phyloP scores from a whole-genome alignment of 2,329 filamentous ascomycete species.

The Rhynchosporium graminicola region DNA sequence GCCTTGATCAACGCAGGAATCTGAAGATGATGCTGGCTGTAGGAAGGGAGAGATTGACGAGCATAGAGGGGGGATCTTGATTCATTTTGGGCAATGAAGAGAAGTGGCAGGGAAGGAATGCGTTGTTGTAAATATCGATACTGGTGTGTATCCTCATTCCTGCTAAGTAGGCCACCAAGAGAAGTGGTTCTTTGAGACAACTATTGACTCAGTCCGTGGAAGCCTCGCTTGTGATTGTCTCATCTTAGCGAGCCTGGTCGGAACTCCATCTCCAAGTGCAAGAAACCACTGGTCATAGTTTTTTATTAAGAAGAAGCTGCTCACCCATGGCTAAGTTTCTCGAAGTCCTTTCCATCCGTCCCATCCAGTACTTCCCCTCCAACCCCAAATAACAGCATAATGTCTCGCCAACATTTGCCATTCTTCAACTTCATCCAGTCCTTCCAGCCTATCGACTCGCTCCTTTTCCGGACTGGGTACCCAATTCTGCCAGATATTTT shows the following conservation, averaged over 20 bases:
- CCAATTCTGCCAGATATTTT: slow-evolving; percentile 79
- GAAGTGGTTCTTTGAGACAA: slow-evolving; percentile 9
- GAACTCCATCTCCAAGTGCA: too few species aligned
- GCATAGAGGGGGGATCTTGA: not conserved
- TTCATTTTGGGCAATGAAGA: not conserved
- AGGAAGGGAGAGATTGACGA: not conserved
- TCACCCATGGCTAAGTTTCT: not conserved
- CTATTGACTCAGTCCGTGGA: slow-evolving; percentile 1
- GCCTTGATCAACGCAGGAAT: not conserved
- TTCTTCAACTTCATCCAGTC: slow-evolving; percentile 93
- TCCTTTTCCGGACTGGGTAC: slow-evolving; percentile 70
- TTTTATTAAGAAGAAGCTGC: too few species aligned
- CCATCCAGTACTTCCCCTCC: slow-evolving; percentile 46
- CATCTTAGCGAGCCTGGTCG: too few species aligned
- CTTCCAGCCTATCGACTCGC: slow-evolving; percentile 76
- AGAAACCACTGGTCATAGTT: too few species aligned
- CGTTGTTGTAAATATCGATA: slow-evolving; percentile 1
- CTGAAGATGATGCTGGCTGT: not conserved
- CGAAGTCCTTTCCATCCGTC: slow-evolving; percentile 21
- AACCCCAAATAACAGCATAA: slow-evolving; percentile 90
- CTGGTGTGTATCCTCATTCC: not conserved
- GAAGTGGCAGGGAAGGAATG: slow-evolving; percentile 5
- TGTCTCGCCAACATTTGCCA: slow-evolving; percentile 85
- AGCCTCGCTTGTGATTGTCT: not conserved
- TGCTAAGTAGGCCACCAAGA: slow-evolving; percentile 1